A percentile compares a stretch with the other conserved stretches of the same genome.
Evolutionary conservation across 257 asterid genomes (phyloP).

Genomic region (Mitragyna speciosa): DNA sequence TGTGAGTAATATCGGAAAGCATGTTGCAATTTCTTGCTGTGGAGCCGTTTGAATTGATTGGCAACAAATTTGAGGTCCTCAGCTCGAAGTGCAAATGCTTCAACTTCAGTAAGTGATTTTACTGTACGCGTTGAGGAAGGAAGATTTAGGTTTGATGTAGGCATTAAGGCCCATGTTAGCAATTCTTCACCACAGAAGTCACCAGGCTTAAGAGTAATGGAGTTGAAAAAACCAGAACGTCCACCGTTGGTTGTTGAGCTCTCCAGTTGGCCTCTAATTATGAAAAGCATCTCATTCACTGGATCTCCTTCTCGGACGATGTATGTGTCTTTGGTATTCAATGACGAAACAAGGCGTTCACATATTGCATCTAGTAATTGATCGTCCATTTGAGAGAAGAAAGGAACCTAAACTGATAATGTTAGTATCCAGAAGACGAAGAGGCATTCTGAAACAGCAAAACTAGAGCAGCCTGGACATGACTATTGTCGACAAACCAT

Average conservation of each 20-base stretch:
- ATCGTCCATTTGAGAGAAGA: slow-evolving; percentile 90
- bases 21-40: slow-evolving; percentile 82
- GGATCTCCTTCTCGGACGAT: slow-evolving; percentile 88
- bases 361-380: slow-evolving; percentile 88
- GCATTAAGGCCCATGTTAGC: slow-evolving; percentile 80
- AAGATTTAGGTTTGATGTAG: slow-evolving; percentile 48
- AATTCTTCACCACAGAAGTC: slow-evolving; percentile 92
- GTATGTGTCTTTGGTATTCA: slow-evolving; percentile 69
- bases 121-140: slow-evolving; percentile 84
- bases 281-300: slow-evolving; percentile 81
- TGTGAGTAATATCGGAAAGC: slow-evolving; percentile 77
- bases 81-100: slow-evolving; percentile 75
- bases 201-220: slow-evolving; percentile 65
- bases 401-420: slow-evolving; percentile 54
- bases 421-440: background rate
- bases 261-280: slow-evolving; percentile 80
- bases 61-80: slow-evolving; percentile 81
- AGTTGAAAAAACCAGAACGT: slow-evolving; percentile 74
- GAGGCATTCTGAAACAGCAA: background rate
- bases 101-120: slow-evolving; percentile 61
- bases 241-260: slow-evolving; percentile 92
- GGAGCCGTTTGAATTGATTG: slow-evolving; percentile 65
- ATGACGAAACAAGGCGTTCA: slow-evolving; percentile 79
- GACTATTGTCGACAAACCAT: too few species aligned
- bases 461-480: background rate